phyloP scores from a whole-genome alignment of 768 basidiomycete genomes.

The Lactarius indigo region DNA sequence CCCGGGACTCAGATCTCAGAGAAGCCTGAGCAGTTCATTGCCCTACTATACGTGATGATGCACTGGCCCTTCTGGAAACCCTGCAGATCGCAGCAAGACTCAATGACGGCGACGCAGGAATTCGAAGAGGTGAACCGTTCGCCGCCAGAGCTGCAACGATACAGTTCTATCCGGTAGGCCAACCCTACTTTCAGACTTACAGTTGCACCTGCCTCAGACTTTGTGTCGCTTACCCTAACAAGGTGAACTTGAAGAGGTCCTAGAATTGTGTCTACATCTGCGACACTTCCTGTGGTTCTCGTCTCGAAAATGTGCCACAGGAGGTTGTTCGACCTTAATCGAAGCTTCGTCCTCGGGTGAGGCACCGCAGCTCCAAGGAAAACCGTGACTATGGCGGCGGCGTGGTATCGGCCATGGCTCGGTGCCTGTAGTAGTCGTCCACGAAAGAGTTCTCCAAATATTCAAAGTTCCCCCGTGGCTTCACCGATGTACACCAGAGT shows the following conservation, averaged over 20 bases:
- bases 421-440: not conserved
- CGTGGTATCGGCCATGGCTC: not conserved
- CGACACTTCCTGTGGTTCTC: not conserved
- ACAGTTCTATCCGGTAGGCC: not conserved
- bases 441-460: not conserved
- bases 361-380: not conserved
- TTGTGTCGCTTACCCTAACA: not conserved
- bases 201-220: conserved; percentile 1
- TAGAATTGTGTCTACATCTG: not conserved
- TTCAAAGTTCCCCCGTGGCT: not conserved
- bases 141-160: not conserved
- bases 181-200: not conserved
- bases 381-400: no score
- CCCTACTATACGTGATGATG: no score
- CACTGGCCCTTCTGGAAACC: no score
- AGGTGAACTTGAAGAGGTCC: not conserved
- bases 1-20: no score
- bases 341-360: not conserved
- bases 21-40: no score
- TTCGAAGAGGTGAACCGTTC: no score
- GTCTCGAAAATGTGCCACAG: not conserved
- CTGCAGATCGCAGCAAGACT: no score
- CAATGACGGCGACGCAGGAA: no score
- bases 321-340: not conserved
- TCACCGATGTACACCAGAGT: no score